Evolutionary conservation across 1,284 basidiomycete species (phyloP).

Genomic region (Rhodotorula mucilaginosa): DNA sequence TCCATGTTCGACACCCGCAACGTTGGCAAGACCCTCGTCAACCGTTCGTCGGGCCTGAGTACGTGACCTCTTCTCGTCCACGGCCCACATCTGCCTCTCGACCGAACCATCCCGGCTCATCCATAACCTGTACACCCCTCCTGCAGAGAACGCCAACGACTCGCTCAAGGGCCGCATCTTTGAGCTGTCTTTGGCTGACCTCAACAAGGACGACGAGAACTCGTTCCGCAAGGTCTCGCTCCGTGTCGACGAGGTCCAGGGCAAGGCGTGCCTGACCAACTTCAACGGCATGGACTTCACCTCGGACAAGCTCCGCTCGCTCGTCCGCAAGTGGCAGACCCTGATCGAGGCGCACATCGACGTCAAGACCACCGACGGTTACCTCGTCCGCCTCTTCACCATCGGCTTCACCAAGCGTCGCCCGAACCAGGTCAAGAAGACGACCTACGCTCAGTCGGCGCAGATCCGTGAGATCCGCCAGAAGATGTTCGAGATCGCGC

Average conservation of each 20-base stretch:
- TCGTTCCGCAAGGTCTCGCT: conserved; percentile 99
- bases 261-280: conserved; percentile 99
- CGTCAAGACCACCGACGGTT: conserved; percentile 98
- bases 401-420: conserved; percentile 99
- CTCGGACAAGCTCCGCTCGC: conserved; percentile 98
- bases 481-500: conserved; percentile 99
- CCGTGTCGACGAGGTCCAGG: conserved; percentile 93
- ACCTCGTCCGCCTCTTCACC: conserved; percentile 97
- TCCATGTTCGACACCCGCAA: conserved; percentile 97
- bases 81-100: conserved; percentile 56
- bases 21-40: conserved; percentile 97
- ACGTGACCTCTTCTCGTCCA: neutral
- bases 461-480: conserved; percentile 97
- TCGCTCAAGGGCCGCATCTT: conserved; percentile 96
- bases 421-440: conserved; percentile 96
- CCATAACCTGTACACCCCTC: neutral
- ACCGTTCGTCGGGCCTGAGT: conserved; percentile 88
- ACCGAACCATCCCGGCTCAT: conserved; percentile 51
- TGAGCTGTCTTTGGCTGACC: conserved; percentile 94
- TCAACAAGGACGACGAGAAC: conserved; percentile 99
- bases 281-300: conserved; percentile 99
- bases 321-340: conserved; percentile 99
- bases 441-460: conserved; percentile 92
- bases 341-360: conserved; percentile 98
- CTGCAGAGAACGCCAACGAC: conserved; percentile 89